A percentile compares a stretch with the other conserved stretches of the same genome.
Conservation (phyloP, 2,329 filamentous ascomycete species). For the Lecanicillium sp. region DNA sequence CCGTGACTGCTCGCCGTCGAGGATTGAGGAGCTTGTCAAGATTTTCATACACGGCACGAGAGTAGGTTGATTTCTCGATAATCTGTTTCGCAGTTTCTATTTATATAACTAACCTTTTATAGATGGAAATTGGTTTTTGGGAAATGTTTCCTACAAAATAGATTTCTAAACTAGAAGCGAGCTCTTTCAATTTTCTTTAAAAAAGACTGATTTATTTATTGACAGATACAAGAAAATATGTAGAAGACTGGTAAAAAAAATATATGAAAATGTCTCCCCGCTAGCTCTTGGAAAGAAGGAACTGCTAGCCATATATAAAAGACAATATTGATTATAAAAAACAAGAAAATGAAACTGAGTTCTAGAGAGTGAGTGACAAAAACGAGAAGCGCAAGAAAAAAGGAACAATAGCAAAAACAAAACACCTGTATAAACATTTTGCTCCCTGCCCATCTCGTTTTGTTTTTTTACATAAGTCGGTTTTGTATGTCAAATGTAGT, state of each 20-base stretch:
- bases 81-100: neutral
- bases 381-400: too few species aligned
- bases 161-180: neutral
- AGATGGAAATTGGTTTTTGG: conserved; percentile 53
- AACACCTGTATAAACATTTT: too few species aligned
- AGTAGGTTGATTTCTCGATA: conserved; percentile 42
- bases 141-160: conserved; percentile 42
- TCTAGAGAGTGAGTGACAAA: neutral
- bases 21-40: conserved; percentile 74
- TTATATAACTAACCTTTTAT: neutral
- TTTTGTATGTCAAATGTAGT: too few species aligned
- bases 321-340: too few species aligned
- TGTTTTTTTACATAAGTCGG: too few species aligned
- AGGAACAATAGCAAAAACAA: too few species aligned
- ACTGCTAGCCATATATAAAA: conserved; percentile 7
- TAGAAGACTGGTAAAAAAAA: neutral
- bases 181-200: neutral
- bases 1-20: conserved; percentile 61
- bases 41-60: conserved; percentile 87
- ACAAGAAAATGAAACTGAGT: neutral
- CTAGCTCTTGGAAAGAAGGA: neutral
- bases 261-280: neutral
- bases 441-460: too few species aligned
- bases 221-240: neutral
- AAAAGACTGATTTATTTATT: neutral